phyloP scores from a whole-genome alignment of 371 early-diverging fungal species.

The Mucor mucedo region DNA sequence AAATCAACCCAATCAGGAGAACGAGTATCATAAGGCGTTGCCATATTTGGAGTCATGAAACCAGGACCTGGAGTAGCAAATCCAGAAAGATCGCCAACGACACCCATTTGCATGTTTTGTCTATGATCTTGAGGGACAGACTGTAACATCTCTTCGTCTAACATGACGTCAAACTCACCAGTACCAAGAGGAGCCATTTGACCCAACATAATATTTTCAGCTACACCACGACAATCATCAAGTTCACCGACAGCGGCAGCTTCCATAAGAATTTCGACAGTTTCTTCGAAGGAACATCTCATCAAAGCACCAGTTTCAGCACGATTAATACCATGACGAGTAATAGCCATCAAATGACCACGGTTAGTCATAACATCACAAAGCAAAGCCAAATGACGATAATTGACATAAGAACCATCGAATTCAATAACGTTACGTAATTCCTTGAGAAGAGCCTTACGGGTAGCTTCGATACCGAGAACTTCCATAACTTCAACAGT shows the following conservation, averaged over 20 bases:
- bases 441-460: slow-evolving; percentile 93
- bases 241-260: slow-evolving; percentile 95
- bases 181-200: slow-evolving; percentile 99
- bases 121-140: slow-evolving; percentile 55
- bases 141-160: slow-evolving; percentile 91
- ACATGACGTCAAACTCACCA: slow-evolving; percentile 92
- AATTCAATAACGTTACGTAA: slow-evolving; percentile 96
- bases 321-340: slow-evolving; percentile 99
- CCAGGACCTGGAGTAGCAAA: slow-evolving; percentile 57
- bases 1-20: slow-evolving; percentile 65
- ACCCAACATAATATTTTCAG: slow-evolving; percentile 99
- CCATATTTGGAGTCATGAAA: slow-evolving; percentile 63
- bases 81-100: slow-evolving; percentile 49
- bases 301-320: slow-evolving; percentile 97
- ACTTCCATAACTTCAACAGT: slow-evolving; percentile 93
- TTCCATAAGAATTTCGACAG: slow-evolving; percentile 98
- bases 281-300: slow-evolving; percentile 99
- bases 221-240: slow-evolving; percentile 95
- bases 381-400: slow-evolving; percentile 96
- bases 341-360: slow-evolving; percentile 97
- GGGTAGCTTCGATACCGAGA: slow-evolving; percentile 98
- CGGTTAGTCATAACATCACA: slow-evolving; percentile 98
- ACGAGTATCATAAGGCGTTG: slow-evolving; percentile 62
- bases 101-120: slow-evolving; percentile 46
- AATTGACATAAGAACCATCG: slow-evolving; percentile 99